Evolutionary conservation across 2,329 filamentous ascomycete species (phyloP), one percentile per base, ranked within the genome.

Genomic region (Trichoderma endophyticum): DNA sequence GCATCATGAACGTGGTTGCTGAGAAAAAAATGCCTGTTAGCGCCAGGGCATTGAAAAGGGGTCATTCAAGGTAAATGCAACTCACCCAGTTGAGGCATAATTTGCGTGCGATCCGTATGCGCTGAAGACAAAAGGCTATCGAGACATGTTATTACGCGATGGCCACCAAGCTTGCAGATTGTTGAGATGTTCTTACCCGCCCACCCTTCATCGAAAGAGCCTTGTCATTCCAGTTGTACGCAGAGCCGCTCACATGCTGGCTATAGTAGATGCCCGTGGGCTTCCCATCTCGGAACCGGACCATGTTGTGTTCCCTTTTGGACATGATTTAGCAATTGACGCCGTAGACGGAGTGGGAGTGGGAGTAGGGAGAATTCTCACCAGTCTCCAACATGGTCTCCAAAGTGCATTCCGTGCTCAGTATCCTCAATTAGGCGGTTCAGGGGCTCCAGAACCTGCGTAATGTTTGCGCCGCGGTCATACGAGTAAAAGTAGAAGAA

Each of bases 401-500:
- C 54, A 60, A 68, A 68, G 28, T 59, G 51, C 54, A 68, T 68
- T 8, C 65, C 54, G 11, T 68, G 32, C 65, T 68, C 34, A 59
- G 54, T 68, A 24, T 68, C 65, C n/a, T 68, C 34, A 18, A 68
- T 68, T 3, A 68, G n/a, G 12, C 54, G 65, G n/a, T 68, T 59
- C 1, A 68, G 54, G 39, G 65, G 65, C n/a, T 68, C 54, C 54
- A 68, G 26, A 6, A 68, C 65, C 18, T 68, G 65, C 24, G 65
- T 59, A 32, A 68, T 60, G 57, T 68, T 68, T 30, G 54, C 65
- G 18, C 65, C 65, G 30, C 54, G 54, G 43, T 68, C 54, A n/a
- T 68, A 68, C 1, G 65, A 68, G 14, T 68, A 68, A 21, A 68
- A 68, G 24, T 68, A 68, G 54, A 68, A 68, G 15, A 43, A 68